These are phyloP conservation scores for Solanum ossicruentum DNA, from an alignment of 257 asterid species.

Conservation along the genomic window DNA sequence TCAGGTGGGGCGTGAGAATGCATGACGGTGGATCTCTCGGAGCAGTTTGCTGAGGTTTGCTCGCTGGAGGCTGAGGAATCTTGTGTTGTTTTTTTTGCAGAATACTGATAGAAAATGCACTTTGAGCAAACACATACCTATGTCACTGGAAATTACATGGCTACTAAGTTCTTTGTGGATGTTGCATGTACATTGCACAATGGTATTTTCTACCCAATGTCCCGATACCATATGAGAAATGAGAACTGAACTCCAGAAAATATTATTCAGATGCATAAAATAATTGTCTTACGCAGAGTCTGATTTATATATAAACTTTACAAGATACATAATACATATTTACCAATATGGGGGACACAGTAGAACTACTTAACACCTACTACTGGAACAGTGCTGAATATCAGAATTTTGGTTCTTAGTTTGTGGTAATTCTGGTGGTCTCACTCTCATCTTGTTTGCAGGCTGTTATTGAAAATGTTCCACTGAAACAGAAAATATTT, in stretches of 20 bases:
- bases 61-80: background rate
- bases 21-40: background rate
- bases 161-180: background rate
- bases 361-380: background rate
- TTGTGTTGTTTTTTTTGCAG: background rate
- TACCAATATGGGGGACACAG: background rate
- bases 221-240: background rate
- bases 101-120: background rate
- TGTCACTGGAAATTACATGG: background rate
- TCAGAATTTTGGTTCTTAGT: background rate
- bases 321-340: background rate
- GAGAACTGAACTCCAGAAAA: background rate
- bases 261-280: background rate
- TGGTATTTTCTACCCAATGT: background rate
- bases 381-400: background rate
- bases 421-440: background rate
- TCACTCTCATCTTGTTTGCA: slow-evolving; percentile 28
- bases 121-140: background rate
- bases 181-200: background rate
- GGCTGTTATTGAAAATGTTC: slow-evolving; percentile 83
- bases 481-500: slow-evolving; percentile 76
- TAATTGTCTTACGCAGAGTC: background rate
- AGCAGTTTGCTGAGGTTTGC: background rate
- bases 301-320: background rate
- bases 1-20: background rate